Evolutionary conservation across 768 basidiomycete species (phyloP).

Genomic region (Xerocomellus chrysenteron): DNA sequence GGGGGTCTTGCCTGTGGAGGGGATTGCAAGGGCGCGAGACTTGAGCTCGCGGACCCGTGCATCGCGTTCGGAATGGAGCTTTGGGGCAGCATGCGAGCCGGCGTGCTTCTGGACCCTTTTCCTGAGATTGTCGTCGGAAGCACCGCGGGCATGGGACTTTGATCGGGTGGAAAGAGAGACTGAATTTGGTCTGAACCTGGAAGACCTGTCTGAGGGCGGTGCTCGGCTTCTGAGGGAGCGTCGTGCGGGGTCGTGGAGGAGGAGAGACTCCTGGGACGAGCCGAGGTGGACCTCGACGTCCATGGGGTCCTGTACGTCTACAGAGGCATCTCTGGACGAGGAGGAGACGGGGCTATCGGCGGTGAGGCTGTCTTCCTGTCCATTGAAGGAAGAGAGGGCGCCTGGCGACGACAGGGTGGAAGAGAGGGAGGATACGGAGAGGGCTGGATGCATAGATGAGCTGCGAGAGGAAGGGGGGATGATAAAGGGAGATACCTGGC

Average conservation of each 20-base stretch:
- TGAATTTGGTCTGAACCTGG: constrained; percentile 25
- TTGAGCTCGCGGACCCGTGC: constrained; percentile 32
- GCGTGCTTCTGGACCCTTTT: constrained; percentile 28
- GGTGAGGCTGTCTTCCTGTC: constrained; percentile 28
- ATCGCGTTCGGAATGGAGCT: constrained; percentile 31
- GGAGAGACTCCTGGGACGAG: constrained; percentile 29
- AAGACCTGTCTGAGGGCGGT: constrained; percentile 23
- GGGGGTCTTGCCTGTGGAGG: constrained; percentile 43
- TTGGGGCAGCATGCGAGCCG: constrained; percentile 17
- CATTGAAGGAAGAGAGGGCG: constrained; percentile 34
- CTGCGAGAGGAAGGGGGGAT: neutral
- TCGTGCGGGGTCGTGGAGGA: constrained; percentile 23
- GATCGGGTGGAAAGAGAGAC: constrained; percentile 27
- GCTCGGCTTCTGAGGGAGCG: constrained; percentile 30
- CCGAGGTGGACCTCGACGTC: constrained; percentile 23
- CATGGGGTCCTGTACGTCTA: constrained; percentile 28
- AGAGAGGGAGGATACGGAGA: constrained; percentile 22
- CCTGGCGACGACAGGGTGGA: constrained; percentile 33
- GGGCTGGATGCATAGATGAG: constrained; percentile 18
- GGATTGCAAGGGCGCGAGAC: constrained; percentile 31
- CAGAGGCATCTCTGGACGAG: constrained; percentile 33
- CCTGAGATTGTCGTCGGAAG: constrained; percentile 29
- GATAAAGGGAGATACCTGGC: constrained; percentile 14
- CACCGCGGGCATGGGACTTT: constrained; percentile 19
- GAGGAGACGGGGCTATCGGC: constrained; percentile 32